phyloP scores from a whole-genome alignment of 2,329 filamentous ascomycete species.

The Celoporthe dispersa region DNA sequence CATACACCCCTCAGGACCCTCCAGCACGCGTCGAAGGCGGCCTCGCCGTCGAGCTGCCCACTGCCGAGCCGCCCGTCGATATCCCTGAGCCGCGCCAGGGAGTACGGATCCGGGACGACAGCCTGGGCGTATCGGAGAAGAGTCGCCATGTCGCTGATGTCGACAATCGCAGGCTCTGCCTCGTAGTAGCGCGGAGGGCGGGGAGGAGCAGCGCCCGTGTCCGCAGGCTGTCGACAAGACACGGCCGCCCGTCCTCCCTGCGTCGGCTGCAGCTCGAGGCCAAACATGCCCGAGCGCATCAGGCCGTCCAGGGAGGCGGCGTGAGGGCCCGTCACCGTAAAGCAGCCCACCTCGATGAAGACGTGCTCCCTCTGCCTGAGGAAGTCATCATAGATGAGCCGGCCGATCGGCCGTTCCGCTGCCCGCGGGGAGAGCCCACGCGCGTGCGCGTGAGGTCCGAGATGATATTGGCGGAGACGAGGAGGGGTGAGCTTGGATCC shows the following conservation, averaged over 20 bases:
- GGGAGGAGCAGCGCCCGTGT: background rate
- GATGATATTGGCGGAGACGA: background rate
- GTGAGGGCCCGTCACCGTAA: background rate
- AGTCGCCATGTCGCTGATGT: background rate
- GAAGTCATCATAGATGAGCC: background rate
- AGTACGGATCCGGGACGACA: background rate
- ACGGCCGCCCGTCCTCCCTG: background rate
- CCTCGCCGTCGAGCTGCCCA: background rate
- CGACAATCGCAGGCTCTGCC: background rate
- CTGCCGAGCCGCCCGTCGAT: background rate
- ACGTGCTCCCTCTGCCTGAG: background rate
- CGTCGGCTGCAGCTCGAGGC: background rate
- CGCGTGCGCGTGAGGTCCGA: background rate
- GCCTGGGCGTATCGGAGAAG: background rate
- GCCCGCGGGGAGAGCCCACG: background rate
- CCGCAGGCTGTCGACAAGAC: background rate
- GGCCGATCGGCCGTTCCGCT: background rate
- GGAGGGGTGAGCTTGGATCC: background rate
- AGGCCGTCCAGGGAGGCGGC: background rate
- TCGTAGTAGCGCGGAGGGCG: background rate
- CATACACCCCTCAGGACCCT: background rate
- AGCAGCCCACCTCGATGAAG: background rate
- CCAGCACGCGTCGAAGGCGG: slow-evolving; percentile 1
- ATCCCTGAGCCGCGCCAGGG: background rate
- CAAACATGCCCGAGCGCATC: background rate